phyloP scores from a whole-genome alignment of 2,329 filamentous ascomycete species.

The Microdochium nivale region DNA sequence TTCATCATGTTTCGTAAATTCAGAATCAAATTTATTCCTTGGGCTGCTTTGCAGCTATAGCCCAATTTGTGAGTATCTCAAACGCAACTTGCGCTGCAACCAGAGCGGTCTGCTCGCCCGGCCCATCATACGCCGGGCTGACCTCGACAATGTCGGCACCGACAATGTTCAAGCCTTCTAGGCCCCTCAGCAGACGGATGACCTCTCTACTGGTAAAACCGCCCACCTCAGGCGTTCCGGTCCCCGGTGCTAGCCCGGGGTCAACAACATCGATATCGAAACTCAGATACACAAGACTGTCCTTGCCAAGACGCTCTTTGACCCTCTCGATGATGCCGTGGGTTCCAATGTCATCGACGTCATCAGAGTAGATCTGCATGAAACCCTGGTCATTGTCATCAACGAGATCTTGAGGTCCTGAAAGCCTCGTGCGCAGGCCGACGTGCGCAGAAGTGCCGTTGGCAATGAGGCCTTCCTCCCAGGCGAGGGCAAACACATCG shows the following conservation, averaged over 20 bases:
- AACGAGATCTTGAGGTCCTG: no score
- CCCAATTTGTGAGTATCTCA: background rate
- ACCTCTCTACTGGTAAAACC: constrained; percentile 76
- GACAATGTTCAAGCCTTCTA: constrained; percentile 63
- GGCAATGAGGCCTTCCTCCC: constrained; percentile 35
- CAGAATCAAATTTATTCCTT: background rate
- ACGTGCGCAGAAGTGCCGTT: constrained; percentile 42
- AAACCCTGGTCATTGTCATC: constrained; percentile 52
- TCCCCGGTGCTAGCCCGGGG: constrained; percentile 59
- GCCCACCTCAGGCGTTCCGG: constrained; percentile 70
- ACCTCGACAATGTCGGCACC: constrained; percentile 78
- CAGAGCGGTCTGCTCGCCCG: constrained; percentile 63
- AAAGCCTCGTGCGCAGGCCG: constrained; percentile 45
- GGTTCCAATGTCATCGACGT: constrained; percentile 63
- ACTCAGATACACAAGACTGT: constrained; percentile 56
- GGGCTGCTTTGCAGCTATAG: background rate
- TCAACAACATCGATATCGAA: constrained; percentile 79
- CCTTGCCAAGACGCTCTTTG: constrained; percentile 42
- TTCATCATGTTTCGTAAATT: background rate
- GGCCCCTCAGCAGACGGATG: constrained; percentile 62
- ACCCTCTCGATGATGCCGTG: constrained; percentile 57
- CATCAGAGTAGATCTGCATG: constrained; percentile 46
- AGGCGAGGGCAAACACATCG: constrained; percentile 36
- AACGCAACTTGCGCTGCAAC: constrained; percentile 66
- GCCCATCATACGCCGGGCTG: constrained; percentile 66